phyloP scores from a whole-genome alignment of 2,329 filamentous ascomycete species.

The Geosmithia flava region DNA sequence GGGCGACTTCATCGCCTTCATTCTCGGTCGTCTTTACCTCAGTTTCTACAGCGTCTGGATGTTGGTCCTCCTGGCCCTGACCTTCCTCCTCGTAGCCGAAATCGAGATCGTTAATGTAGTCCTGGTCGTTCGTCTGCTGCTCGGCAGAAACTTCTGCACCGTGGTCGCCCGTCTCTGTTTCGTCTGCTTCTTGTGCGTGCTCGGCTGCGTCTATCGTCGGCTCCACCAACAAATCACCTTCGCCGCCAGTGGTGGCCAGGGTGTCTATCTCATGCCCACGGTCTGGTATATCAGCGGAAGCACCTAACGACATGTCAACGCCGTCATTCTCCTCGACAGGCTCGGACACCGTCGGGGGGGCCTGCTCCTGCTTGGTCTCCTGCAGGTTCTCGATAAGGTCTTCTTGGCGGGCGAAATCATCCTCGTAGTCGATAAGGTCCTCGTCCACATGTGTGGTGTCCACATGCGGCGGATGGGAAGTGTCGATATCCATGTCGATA shows the following conservation, averaged over 20 bases:
- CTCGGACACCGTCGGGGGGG: no score
- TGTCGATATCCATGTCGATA: slow-evolving; percentile 4
- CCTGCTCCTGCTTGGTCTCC: not conserved
- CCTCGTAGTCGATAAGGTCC: slow-evolving; percentile 9
- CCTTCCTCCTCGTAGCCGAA: not conserved
- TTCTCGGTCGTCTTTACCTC: not conserved
- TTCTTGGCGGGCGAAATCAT: slow-evolving; percentile 3
- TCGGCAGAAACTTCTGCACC: not conserved
- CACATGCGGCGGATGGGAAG: slow-evolving; percentile 3
- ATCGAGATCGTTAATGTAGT: not conserved
- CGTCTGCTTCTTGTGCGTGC: not conserved
- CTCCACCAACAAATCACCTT: not conserved
- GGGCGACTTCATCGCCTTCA: not conserved
- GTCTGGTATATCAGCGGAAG: not conserved
- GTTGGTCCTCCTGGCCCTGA: not conserved
- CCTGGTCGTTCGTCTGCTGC: not conserved
- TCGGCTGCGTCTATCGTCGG: not conserved
- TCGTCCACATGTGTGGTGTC: slow-evolving; percentile 3
- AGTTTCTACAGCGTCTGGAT: not conserved
- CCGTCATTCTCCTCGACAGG: not conserved
- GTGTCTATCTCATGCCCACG: not conserved
- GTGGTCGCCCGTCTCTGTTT: not conserved
- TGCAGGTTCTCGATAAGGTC: not conserved
- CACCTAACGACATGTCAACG: not conserved
- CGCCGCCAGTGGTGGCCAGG: not conserved